Evolutionary conservation across 768 basidiomycete genomes (phyloP), one percentile per base, ranked within the genome.

Genomic region (Tephrocybe rancida): DNA sequence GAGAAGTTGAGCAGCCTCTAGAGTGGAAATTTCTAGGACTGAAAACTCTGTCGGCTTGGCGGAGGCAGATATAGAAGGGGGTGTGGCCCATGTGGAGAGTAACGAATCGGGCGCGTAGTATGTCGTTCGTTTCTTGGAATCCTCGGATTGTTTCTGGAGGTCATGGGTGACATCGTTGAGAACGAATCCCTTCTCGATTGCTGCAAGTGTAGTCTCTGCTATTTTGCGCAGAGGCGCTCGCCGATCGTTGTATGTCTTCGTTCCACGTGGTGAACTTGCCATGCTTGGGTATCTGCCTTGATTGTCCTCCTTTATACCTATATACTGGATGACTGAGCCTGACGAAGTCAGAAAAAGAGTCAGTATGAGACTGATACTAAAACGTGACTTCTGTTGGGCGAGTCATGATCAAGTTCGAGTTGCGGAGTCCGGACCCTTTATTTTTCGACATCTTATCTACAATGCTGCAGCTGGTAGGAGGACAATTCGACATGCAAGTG

Each of bases 11-110:
- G 84, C 81, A 16, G 82, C 87, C 24, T 81, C 79, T 21, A 88
- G 74, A 0, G 88, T 87, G 10, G 87, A 84, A 6, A 83, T 78
- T 62, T 88, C 82, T 8, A 82, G 67, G 37, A 88, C 65, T 9
- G 79, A 78, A 19, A 84, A 67, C 34, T 78, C 65, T 11, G 67
- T 67, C 10, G 18, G 53, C 21, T 24, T 8, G 14, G 56, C 48
- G 6, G 19, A 19, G 9, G 13, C 35, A 19, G 39, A 83, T 83
- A 21, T 83, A 81, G 16, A 80, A 74, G 24, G 25, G 81, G 24
- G 61, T 58, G 51, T 57, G 14, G 65, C 57, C 86, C 86, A 88
- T 27, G 68, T 57, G 3, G 79, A 76, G 0, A 84, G 69, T 2
- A 71, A 46, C 2, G 74, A 75, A 30, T 83, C 76, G 2, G 82